These are phyloP conservation scores for Rhizopogon rudus DNA, from an alignment of 768 basidiomycete genomes.

Conservation along the genomic window DNA sequence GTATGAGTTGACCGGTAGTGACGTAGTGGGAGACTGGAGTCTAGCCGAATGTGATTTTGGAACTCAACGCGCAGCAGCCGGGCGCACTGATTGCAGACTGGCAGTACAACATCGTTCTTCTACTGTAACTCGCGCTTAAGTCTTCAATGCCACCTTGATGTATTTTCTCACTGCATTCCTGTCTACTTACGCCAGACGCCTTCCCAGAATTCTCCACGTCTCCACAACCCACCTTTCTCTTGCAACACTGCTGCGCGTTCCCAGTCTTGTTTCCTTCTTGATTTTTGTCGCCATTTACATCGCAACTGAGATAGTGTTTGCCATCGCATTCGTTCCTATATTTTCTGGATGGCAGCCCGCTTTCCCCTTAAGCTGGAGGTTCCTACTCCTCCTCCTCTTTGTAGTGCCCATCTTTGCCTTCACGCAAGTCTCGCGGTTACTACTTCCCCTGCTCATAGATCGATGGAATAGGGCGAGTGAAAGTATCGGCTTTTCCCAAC, in stretches of 20 bases:
- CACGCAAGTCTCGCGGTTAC: background rate
- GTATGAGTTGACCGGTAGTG: no score
- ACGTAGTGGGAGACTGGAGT: no score
- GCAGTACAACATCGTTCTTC: no score
- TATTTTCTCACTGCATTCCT: background rate
- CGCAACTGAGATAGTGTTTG: background rate
- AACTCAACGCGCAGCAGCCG: no score
- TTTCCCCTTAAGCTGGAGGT: slow-evolving; percentile 4
- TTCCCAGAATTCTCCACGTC: background rate
- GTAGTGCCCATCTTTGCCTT: slow-evolving; percentile 4
- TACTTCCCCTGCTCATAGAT: background rate
- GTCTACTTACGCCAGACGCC: background rate
- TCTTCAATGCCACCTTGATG: no score
- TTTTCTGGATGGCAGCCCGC: slow-evolving; percentile 3
- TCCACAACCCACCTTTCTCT: no score
- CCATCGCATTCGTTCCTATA: background rate
- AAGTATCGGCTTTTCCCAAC: background rate
- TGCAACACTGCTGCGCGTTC: background rate
- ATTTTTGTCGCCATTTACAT: background rate
- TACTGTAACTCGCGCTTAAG: no score
- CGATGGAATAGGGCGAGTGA: background rate
- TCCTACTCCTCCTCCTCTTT: background rate
- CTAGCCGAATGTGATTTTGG: no score
- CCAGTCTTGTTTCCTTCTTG: background rate
- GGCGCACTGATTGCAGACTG: no score